Base-by-base conservation (phyloP, 495 filamentous ascomycete species). In the Xylaria grammica region DNA sequence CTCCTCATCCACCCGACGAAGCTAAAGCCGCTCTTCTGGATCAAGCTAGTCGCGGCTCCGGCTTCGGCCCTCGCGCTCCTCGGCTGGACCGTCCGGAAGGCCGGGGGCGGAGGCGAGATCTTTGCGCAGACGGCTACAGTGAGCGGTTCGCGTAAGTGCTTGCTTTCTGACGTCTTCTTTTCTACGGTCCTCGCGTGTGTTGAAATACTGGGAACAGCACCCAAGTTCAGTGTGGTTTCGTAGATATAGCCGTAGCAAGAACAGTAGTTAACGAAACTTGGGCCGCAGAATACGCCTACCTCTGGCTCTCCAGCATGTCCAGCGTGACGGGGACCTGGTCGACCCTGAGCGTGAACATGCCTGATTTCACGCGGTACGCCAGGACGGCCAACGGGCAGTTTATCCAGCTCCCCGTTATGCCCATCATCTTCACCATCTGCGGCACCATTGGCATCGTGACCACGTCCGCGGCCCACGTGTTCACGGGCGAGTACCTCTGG, bases 321-420 rank as follows among this genome's bases (percentile, higher is more conserved):
- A 74, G 72, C 57, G 74, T 81, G 0, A 79, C 77, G 1, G 80
- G 80, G 17, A 75, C 71, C 6, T 82, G 76, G 74, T 68, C 79
- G 6, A 81, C 80, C 0, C 66, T 86, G 34, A 80, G 79, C 30
- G 75, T 78, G 19, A 84, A 86, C 74, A 85, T 85, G 63, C 81
- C 83, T 19, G 87, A 90, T 74, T 89, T 89, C 76, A 82, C 81
- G 17, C 79, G 87, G 0, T 89, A 87, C 72, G 82, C 85, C 9
- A 79, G 74, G 54, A 76, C 76, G 3, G 69, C 77, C 32, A 78
- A 81, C 26, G 82, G 83, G 32, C 83, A 87, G 65, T 82, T 81
- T 65, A 72, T 86, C 53, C 85, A 89, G 64, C 77, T 86, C 7
- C 84, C 82, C 36, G 78, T 84, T 45, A 81, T 89, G 61, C 84